Evolutionary conservation across 345 rosid genomes (phyloP).

Genomic region (Durio zibethinus): DNA sequence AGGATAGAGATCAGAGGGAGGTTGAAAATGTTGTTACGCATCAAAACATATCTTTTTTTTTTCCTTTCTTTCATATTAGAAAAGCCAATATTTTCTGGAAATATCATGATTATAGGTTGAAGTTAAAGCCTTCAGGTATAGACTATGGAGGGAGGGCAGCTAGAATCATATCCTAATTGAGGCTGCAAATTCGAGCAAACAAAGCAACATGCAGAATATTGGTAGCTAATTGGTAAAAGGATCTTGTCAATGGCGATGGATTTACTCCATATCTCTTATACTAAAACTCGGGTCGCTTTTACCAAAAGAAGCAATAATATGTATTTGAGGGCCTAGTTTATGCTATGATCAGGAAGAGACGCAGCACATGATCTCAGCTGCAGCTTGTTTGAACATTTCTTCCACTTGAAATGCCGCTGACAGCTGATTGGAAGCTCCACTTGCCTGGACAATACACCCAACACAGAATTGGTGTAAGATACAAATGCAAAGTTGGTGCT

Average conservation of each 20-base stretch:
- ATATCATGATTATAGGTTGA: neutral
- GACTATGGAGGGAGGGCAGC: neutral
- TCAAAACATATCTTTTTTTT: too few species aligned
- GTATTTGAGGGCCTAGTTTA: neutral
- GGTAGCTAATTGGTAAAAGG: neutral
- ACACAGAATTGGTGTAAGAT: neutral
- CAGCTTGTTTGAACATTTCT: slow-evolving; percentile 57
- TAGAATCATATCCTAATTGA: neutral
- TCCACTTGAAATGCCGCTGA: slow-evolving; percentile 36
- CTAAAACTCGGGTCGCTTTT: neutral
- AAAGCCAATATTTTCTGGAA: neutral
- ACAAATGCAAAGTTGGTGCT: neutral
- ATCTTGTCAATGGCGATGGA: neutral
- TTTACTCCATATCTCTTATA: neutral
- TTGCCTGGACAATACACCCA: slow-evolving; percentile 24
- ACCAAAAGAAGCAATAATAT: neutral
- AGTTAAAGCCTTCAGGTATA: neutral
- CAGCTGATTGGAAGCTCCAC: slow-evolving; percentile 31
- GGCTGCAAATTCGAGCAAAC: neutral
- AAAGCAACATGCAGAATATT: neutral
- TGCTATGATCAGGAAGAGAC: slow-evolving; percentile 32
- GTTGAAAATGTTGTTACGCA: neutral
- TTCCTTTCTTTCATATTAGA: too few species aligned
- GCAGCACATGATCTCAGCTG: slow-evolving; percentile 48
- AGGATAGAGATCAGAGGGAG: neutral